These are phyloP conservation scores for Polymyxa betae DNA, from an alignment of 208 protist species.

Conservation along the genomic window DNA sequence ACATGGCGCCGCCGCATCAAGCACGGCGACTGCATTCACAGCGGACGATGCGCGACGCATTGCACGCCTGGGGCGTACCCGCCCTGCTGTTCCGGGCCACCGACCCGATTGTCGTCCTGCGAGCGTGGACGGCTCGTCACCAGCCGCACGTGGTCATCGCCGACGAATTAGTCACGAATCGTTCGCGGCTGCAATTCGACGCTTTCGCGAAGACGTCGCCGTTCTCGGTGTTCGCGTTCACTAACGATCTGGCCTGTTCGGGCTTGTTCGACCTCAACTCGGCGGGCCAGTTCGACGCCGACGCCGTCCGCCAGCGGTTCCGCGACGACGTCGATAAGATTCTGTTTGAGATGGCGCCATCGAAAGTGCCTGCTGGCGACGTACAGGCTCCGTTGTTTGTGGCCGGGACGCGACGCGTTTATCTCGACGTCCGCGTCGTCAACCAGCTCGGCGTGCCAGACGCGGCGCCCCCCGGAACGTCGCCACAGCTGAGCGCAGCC, in stretches of 20 bases:
- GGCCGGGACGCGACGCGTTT: neutral
- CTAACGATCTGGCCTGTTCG: neutral
- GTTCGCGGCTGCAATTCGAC: neutral
- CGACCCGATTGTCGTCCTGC: neutral
- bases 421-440: neutral
- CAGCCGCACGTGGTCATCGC: neutral
- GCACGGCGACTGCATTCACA: neutral
- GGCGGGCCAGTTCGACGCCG: neutral
- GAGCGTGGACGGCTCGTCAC: neutral
- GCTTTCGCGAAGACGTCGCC: neutral
- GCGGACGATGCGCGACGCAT: neutral
- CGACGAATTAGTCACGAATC: neutral
- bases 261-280: neutral
- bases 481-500: neutral
- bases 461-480: too few relatives aligned
- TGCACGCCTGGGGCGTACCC: neutral
- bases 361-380: neutral
- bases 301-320: neutral
- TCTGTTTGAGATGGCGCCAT: neutral
- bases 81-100: neutral
- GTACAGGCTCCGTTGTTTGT: neutral
- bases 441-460: neutral
- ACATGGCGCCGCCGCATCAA: neutral
- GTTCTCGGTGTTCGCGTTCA: neutral
- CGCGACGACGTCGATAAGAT: neutral